Percentiles rank a stretch among this genome's conserved stretches.
Conservation (phyloP, 305 asterid genomes). For the Withania somnifera region DNA sequence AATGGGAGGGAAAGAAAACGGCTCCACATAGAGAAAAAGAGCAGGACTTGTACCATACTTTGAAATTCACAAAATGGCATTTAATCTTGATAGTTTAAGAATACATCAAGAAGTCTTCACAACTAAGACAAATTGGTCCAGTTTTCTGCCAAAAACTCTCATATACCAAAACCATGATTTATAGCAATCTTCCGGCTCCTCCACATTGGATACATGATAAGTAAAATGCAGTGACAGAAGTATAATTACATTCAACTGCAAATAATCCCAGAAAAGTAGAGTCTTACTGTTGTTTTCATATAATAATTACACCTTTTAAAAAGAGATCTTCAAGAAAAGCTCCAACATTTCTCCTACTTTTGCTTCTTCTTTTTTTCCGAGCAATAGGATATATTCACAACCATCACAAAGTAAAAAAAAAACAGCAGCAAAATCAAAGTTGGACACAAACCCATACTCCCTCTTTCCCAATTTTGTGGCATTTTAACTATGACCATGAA, state of each 20-base stretch:
- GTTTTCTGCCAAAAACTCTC: not conserved
- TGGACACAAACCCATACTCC: no score
- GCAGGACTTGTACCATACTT: not conserved
- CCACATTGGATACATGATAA: not conserved
- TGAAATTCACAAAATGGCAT: not conserved
- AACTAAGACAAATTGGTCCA: not conserved
- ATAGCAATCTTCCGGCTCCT: not conserved
- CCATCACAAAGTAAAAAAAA: no score
- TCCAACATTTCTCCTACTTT: not conserved
- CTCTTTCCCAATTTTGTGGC: no score
- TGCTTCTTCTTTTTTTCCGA: no score
- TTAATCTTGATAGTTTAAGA: not conserved
- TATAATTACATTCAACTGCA: not conserved
- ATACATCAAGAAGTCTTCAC: not conserved
- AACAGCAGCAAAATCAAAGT: no score
- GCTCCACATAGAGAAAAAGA: not conserved
- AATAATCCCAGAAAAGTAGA: not conserved
- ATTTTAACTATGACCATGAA: no score
- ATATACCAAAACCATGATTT: not conserved
- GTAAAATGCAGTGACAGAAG: not conserved
- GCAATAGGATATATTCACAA: no score
- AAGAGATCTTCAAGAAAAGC: not conserved
- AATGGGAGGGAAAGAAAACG: not conserved
- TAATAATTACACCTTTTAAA: not conserved
- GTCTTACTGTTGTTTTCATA: not conserved